phyloP scores from a whole-genome alignment of 2,329 filamentous ascomycete species.

The Madurella mycetomatis region DNA sequence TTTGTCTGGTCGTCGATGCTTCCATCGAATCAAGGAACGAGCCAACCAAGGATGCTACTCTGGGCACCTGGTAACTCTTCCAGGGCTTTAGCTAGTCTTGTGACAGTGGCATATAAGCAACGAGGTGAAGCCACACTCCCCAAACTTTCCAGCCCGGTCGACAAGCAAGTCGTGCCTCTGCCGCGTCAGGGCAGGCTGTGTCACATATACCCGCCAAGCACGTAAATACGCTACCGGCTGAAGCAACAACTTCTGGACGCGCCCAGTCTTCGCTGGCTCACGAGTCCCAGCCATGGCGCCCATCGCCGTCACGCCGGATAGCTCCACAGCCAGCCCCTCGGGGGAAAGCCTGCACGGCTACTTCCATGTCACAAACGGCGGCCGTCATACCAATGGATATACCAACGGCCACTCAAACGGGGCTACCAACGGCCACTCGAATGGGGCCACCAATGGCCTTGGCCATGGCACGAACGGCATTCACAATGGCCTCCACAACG shows the following conservation, averaged over 20 bases:
- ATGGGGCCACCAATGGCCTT: constrained; percentile 23
- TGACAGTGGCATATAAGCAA: constrained; percentile 23
- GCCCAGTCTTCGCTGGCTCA: not conserved
- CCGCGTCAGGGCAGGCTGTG: constrained; percentile 7
- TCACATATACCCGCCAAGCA: constrained; percentile 14
- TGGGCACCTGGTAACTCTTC: not conserved
- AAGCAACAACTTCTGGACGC: constrained; percentile 8
- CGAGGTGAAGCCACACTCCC: constrained; percentile 19
- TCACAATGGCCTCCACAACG: constrained; percentile 27
- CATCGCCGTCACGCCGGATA: constrained; percentile 30
- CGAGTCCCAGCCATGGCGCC: constrained; percentile 24
- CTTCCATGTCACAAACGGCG: constrained; percentile 25
- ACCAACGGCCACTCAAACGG: constrained; percentile 15
- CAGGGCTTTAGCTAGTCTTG: not conserved
- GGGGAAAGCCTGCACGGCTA: constrained; percentile 28
- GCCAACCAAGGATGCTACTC: not conserved
- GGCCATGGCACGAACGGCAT: too few relatives aligned
- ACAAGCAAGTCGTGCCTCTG: constrained; percentile 12
- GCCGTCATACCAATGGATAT: constrained; percentile 13
- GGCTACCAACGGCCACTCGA: constrained; percentile 26
- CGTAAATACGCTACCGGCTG: constrained; percentile 11
- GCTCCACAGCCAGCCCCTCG: constrained; percentile 27
- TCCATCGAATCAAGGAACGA: constrained; percentile 9
- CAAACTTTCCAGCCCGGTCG: constrained; percentile 3
- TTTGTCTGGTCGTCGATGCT: constrained; percentile 2